Conservation (phyloP, 208 protist species). For the Wallacemonas sp. region DNA sequence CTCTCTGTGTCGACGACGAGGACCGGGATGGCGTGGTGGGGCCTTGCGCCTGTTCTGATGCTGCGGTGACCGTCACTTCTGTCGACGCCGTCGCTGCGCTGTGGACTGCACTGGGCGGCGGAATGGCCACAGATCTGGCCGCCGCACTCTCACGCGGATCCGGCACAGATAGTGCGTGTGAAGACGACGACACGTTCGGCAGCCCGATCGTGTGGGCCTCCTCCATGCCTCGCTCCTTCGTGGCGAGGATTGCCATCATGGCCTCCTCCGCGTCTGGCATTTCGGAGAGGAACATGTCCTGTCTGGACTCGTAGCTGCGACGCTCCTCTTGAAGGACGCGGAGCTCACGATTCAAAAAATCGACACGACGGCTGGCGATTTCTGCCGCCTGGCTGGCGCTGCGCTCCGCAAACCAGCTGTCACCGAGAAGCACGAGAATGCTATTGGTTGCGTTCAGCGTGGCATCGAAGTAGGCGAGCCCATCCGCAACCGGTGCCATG, state of each 20-base stretch:
- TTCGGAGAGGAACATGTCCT: conserved; percentile 69
- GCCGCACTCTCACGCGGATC: no score
- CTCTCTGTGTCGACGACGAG: no score
- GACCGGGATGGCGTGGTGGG: no score
- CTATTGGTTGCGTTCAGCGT: conserved; percentile 81
- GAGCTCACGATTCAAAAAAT: conserved; percentile 74
- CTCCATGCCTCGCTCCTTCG: conserved; percentile 23
- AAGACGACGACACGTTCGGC: not conserved
- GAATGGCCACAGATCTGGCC: not conserved
- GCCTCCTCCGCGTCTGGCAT: conserved; percentile 57
- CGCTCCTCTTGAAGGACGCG: conserved; percentile 64
- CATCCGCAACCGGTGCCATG: conserved; percentile 78
- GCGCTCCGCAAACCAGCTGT: conserved; percentile 88
- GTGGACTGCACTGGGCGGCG: no score
- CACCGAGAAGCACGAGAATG: conserved; percentile 85
- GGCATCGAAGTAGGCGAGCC: conserved; percentile 80
- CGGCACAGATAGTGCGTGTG: no score
- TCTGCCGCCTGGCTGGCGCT: conserved; percentile 73
- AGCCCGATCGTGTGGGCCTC: conserved; percentile 5
- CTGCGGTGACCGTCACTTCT: no score
- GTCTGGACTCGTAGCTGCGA: conserved; percentile 34
- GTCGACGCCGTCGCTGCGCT: no score
- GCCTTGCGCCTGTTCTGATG: no score
- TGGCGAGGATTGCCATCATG: conserved; percentile 43
- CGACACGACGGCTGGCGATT: conserved; percentile 62